phyloP scores from a whole-genome alignment of 805 yeast species.

The Kazachstania psychrophila region DNA sequence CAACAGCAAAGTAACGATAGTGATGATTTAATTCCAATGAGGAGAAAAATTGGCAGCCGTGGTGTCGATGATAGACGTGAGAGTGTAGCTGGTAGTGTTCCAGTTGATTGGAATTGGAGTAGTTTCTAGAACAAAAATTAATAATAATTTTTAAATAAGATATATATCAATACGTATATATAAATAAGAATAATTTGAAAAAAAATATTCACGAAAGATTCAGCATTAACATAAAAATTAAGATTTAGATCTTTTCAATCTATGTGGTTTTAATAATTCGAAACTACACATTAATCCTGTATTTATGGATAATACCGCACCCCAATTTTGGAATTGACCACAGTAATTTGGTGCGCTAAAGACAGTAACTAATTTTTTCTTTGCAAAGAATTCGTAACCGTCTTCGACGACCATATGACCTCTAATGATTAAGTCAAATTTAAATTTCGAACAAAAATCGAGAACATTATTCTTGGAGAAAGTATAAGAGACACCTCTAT shows the following conservation, averaged over 20 bases:
- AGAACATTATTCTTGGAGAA: slow-evolving; percentile 64
- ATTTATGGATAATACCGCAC: slow-evolving; percentile 69
- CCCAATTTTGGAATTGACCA: slow-evolving; percentile 73
- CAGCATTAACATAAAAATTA: not conserved
- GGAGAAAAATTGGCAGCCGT: slow-evolving; percentile 1
- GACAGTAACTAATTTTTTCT: slow-evolving; percentile 64
- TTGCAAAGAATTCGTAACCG: slow-evolving; percentile 75
- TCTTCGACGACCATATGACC: slow-evolving; percentile 90
- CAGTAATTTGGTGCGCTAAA: slow-evolving; percentile 80
- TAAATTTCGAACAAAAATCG: slow-evolving; percentile 53
- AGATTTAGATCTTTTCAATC: slow-evolving; percentile 8
- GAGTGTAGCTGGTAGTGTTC: slow-evolving; percentile 41
- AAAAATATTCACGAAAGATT: not conserved
- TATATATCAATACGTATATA: not conserved
- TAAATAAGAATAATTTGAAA: not conserved
- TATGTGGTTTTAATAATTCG: slow-evolving; percentile 54
- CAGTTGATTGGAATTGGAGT: slow-evolving; percentile 77
- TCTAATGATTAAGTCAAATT: slow-evolving; percentile 66
- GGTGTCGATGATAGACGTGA: slow-evolving; percentile 13
- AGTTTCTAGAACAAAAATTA: slow-evolving; percentile 38
- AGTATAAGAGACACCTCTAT: slow-evolving; percentile 73
- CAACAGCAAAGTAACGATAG: slow-evolving; percentile 2
- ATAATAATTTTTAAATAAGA: not conserved
- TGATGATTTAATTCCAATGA: slow-evolving; percentile 4
- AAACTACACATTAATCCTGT: slow-evolving; percentile 60